Evolutionary conservation across 345 rosid species (phyloP).

Genomic region (Melaleuca alternifolia): DNA sequence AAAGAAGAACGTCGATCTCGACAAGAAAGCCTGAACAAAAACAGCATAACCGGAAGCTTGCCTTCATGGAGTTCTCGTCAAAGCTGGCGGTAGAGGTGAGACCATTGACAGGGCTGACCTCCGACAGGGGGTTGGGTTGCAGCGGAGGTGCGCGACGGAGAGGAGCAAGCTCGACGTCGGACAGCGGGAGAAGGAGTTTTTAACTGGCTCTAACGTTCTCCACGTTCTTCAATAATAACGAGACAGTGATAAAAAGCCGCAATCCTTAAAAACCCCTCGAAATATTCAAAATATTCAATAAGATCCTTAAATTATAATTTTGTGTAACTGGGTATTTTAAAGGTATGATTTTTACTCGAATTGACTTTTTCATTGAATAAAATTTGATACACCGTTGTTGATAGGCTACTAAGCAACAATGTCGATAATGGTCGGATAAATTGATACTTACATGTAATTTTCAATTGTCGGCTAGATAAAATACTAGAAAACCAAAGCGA

Average conservation of each 20-base stretch:
- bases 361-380: not conserved
- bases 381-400: not conserved
- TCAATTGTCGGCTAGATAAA: too few species aligned
- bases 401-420: not conserved
- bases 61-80: not conserved
- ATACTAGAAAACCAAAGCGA: not conserved
- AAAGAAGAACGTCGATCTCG: not conserved
- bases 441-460: not conserved
- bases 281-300: not conserved
- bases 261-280: not conserved
- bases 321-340: not conserved
- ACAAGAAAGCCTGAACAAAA: not conserved
- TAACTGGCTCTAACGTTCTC: not conserved
- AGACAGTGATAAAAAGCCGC: not conserved
- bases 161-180: not conserved
- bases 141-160: not conserved
- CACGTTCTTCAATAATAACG: not conserved
- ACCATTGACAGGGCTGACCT: not conserved
- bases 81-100: not conserved
- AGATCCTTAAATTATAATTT: not conserved
- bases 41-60: not conserved
- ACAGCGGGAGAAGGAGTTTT: not conserved
- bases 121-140: not conserved
- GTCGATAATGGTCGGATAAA: rapidly evolving
- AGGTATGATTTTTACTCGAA: not conserved